phyloP scores from a whole-genome alignment of 1,139 yeast genomes.

The Starmera stellimalicola region DNA sequence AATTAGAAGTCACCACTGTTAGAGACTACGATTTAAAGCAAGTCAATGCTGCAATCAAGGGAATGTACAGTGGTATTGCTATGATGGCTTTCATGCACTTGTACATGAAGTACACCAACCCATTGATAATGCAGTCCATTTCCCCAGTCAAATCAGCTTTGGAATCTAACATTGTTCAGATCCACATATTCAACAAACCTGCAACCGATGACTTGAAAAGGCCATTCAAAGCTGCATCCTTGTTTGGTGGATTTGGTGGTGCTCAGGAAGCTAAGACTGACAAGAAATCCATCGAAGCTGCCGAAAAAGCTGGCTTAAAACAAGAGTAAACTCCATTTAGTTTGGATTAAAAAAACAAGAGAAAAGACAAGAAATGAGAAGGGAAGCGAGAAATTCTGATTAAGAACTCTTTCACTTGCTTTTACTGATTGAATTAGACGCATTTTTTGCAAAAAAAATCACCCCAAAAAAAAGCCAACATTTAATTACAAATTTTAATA shows the following conservation, averaged over 20 bases:
- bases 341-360: too few species aligned
- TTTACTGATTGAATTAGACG: too few species aligned
- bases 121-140: slow-evolving; percentile 89
- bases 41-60: slow-evolving; percentile 67
- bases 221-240: slow-evolving; percentile 87
- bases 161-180: slow-evolving; percentile 86
- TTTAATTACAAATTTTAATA: too few species aligned
- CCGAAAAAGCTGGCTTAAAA: slow-evolving; percentile 81
- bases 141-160: slow-evolving; percentile 85
- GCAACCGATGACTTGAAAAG: slow-evolving; percentile 92
- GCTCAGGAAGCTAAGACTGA: slow-evolving; percentile 63
- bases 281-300: slow-evolving; percentile 75
- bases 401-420: too few species aligned
- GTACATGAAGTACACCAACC: slow-evolving; percentile 97
- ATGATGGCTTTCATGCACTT: slow-evolving; percentile 99
- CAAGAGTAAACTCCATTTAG: slow-evolving; percentile 68
- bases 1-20: slow-evolving; percentile 79
- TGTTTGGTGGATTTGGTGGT: slow-evolving; percentile 65
- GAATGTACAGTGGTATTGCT: slow-evolving; percentile 82
- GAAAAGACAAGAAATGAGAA: too few species aligned
- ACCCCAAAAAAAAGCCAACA: too few species aligned
- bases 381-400: too few species aligned
- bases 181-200: slow-evolving; percentile 76
- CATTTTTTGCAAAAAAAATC: too few species aligned
- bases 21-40: slow-evolving; percentile 91